These are phyloP conservation scores for Phanerochaete carnosa DNA, from an alignment of 768 basidiomycete genomes.

Conservation along the genomic window DNA sequence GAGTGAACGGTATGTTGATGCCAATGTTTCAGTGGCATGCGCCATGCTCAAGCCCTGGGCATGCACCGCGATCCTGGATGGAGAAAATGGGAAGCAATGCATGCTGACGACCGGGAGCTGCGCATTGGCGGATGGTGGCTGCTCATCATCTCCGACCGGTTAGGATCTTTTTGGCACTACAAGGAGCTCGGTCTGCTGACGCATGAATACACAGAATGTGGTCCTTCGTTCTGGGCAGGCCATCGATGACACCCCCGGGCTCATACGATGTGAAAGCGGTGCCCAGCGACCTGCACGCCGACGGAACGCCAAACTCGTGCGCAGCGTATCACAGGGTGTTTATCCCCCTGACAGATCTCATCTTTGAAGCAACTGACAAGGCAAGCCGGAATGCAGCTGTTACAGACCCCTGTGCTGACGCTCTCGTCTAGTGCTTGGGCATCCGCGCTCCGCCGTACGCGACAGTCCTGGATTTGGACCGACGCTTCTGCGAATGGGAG, in stretches of 20 bases:
- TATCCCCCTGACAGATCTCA: conserved; percentile 36
- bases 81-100: conserved; percentile 26
- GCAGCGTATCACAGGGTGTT: conserved; percentile 35
- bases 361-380: conserved; percentile 40
- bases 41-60: conserved; percentile 24
- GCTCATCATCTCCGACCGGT: conserved; percentile 22
- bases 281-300: conserved; percentile 14
- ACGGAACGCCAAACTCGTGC: conserved; percentile 31
- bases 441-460: conserved; percentile 22
- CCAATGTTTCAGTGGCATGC: conserved; percentile 7
- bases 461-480: conserved; percentile 39
- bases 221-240: conserved; percentile 44
- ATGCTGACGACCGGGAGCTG: conserved; percentile 20
- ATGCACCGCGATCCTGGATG: conserved; percentile 27
- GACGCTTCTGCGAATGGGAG: conserved; percentile 43
- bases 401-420: background rate
- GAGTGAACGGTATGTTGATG: background rate
- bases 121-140: conserved; percentile 24
- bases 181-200: background rate
- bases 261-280: conserved; percentile 36
- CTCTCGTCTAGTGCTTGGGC: conserved; percentile 16
- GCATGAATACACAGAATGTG: conserved; percentile 29
- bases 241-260: conserved; percentile 36
- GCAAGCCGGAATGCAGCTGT: conserved; percentile 19
- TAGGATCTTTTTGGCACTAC: background rate